Evolutionary conservation across 106 monocot genomes (phyloP), one percentile per base, ranked within the genome.

Genomic region (Apostasia ramifera): DNA sequence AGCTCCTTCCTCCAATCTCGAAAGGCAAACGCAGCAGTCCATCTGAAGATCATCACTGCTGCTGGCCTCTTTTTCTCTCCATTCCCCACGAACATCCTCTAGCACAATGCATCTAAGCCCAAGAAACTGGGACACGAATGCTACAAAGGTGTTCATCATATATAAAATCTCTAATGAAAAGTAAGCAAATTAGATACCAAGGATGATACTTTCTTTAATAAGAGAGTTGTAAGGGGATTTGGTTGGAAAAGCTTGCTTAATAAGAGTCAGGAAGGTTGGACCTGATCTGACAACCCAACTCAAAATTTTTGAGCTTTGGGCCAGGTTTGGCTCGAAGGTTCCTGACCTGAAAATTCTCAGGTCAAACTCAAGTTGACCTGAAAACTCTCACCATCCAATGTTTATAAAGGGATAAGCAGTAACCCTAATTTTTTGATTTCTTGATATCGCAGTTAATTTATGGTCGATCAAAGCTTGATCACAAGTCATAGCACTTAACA

Each of bases 21-120:
- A 85, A 56, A 88, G 62, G 69, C 83, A 79, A 0, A 88, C 83
- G 47, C 75, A 78, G 41, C 78, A 84, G 55, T 87, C 80, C 15
- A 40, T 52, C 43, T 70, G 80, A 6, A 42, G 53, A 1, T 79
- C 83, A 3, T 64, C 57, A 48, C 47, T 61, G 11, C 47, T 39
- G 5, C 4, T 57, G 11, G 39, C 68, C 13, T 37, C 49, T 41
- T 40, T 4, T 6, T 13, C 48, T 42, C 4, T 6, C 14, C 3
- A 14, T 42, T 61, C 8, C 43, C 4, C 1, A 11, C 12, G 44
- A 48, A 51, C 50, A 9, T 48, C 67, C 7, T 55, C 54, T 11
- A 59, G 49, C 50, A 54, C 74, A 13, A 38, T 74, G 61, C 57
- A 42, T 48, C 50, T 74, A 15, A 69, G 38, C 4, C 73, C 49